phyloP scores from a whole-genome alignment of 164 flowering plant genomes.

The Aristolochia contorta region DNA sequence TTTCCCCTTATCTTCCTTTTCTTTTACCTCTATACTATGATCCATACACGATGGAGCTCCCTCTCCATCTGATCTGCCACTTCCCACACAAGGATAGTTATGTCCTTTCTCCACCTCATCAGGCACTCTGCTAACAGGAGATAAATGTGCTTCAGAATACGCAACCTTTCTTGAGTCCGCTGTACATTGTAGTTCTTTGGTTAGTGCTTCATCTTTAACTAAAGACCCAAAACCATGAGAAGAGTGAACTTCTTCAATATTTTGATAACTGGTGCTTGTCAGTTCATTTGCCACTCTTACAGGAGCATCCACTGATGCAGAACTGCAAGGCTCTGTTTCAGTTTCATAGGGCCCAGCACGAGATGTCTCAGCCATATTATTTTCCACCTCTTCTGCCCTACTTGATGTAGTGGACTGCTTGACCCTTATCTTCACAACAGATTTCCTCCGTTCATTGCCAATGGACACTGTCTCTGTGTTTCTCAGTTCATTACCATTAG shows the following conservation, averaged over 20 bases:
- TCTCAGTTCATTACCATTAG: slow-evolving; percentile 48
- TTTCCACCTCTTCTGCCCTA: slow-evolving; percentile 46
- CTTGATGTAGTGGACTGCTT: slow-evolving; percentile 62
- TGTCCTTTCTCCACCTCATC: slow-evolving; percentile 28
- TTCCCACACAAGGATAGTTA: slow-evolving; percentile 34
- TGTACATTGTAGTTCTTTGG: slow-evolving; percentile 87
- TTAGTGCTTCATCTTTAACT: slow-evolving; percentile 40
- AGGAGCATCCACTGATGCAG: slow-evolving; percentile 88
- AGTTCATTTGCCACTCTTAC: slow-evolving; percentile 37
- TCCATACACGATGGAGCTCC: slow-evolving; percentile 15
- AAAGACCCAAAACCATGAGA: slow-evolving; percentile 67
- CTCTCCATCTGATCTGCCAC: slow-evolving; percentile 15
- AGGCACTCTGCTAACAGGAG: slow-evolving; percentile 27
- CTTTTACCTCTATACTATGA: slow-evolving; percentile 15
- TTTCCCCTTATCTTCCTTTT: slow-evolving; percentile 41
- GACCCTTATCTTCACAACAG: slow-evolving; percentile 65
- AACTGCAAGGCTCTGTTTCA: slow-evolving; percentile 68
- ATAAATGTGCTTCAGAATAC: slow-evolving; percentile 19
- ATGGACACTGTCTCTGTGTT: slow-evolving; percentile 31
- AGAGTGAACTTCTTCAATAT: slow-evolving; percentile 74
- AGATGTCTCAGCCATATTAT: slow-evolving; percentile 35
- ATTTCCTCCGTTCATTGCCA: slow-evolving; percentile 44
- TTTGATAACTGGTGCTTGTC: slow-evolving; percentile 43
- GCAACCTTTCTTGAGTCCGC: slow-evolving; percentile 69
- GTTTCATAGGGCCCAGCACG: slow-evolving; percentile 36